These are phyloP conservation scores for Theileria parva DNA, from an alignment of 169 alveolate genomes.

Conservation along the genomic window DNA sequence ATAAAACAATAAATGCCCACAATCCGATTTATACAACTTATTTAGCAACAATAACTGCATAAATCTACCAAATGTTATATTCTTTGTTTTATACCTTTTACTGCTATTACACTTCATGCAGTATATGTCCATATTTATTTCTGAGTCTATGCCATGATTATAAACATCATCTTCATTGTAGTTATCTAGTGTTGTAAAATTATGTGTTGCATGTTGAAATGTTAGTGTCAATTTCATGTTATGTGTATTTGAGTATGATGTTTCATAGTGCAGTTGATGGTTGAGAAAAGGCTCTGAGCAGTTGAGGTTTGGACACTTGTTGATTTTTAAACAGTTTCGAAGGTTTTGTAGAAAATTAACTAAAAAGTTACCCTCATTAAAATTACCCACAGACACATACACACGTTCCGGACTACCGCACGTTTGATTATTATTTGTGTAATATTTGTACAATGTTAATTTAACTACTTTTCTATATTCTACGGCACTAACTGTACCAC, in stretches of 20 bases:
- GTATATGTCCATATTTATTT: constrained; percentile 8
- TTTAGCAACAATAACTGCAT: constrained; percentile 41
- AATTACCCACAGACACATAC: constrained; percentile 33
- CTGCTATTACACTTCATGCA: constrained; percentile 32
- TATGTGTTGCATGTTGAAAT: not conserved
- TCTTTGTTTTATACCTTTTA: constrained; percentile 1
- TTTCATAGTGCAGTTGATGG: constrained; percentile 55
- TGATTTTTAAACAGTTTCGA: not conserved
- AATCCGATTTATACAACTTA: constrained; percentile 24
- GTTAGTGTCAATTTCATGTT: constrained; percentile 28
- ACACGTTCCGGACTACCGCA: constrained; percentile 27
- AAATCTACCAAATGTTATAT: constrained; percentile 56
- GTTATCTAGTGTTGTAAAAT: not conserved
- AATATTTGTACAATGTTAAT: constrained; percentile 36
- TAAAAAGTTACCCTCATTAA: constrained; percentile 30
- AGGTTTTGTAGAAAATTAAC: constrained; percentile 29
- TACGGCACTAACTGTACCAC: not conserved
- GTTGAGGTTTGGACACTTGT: constrained; percentile 41
- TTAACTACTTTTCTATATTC: constrained; percentile 16
- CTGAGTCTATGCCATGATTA: not conserved
- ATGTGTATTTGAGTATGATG: constrained; percentile 3
- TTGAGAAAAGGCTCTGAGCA: constrained; percentile 36
- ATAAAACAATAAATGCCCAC: constrained; percentile 45
- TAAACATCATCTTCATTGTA: not conserved
- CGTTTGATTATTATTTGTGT: constrained; percentile 36